These are phyloP conservation scores for Blastomyces silverae DNA, from an alignment of 2,329 filamentous ascomycete genomes.

Conservation along the genomic window DNA sequence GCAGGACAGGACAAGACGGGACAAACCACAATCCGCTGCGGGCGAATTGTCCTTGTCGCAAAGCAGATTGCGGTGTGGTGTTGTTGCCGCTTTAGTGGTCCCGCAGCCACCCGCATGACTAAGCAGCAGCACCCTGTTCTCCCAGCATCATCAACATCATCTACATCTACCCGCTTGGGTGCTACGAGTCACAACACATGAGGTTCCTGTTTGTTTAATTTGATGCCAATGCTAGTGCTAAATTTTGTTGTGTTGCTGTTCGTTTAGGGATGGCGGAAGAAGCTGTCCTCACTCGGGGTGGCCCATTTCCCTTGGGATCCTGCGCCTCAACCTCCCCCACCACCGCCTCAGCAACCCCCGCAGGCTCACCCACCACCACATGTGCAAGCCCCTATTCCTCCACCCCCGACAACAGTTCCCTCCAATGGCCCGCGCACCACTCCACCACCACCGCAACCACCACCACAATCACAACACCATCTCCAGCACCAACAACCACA, in stretches of 20 bases:
- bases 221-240: constrained; percentile 2
- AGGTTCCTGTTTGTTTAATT: background rate
- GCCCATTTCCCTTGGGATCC: constrained; percentile 96
- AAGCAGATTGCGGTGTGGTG: background rate
- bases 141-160: too few species aligned
- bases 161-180: background rate
- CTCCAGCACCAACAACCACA: constrained; percentile 28
- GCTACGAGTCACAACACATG: background rate
- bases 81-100: background rate
- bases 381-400: constrained; percentile 35
- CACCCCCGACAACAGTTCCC: constrained; percentile 36
- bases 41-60: background rate
- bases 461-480: constrained; percentile 31
- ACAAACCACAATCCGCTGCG: background rate
- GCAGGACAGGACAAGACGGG: background rate
- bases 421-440: constrained; percentile 41
- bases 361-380: constrained; percentile 27
- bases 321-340: constrained; percentile 56
- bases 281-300: constrained; percentile 75
- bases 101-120: background rate
- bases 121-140: background rate
- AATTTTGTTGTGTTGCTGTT: constrained; percentile 13
- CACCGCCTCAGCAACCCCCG: constrained; percentile 32
- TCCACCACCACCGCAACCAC: constrained; percentile 25
- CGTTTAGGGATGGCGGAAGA: constrained; percentile 82